Conservation (phyloP, 2,329 filamentous ascomycete species). For the Conoideocrella luteorostrata region DNA sequence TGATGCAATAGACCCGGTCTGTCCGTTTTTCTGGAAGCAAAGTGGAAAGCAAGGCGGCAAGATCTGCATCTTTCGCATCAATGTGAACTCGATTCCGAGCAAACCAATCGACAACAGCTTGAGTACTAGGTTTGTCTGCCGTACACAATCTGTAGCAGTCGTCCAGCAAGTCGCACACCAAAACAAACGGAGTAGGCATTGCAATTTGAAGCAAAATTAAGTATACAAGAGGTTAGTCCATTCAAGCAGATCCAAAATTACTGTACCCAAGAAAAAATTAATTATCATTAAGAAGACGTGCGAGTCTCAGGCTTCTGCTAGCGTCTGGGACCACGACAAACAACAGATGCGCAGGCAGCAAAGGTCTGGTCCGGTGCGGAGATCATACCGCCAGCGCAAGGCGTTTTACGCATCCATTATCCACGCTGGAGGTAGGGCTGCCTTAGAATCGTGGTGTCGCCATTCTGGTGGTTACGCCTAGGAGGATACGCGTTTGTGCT, state of each 20-base stretch:
- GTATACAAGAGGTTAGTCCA: neutral
- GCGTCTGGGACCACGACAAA: no score
- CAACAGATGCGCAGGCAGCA: neutral
- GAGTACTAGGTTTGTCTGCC: conserved; percentile 24
- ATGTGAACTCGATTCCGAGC: conserved; percentile 51
- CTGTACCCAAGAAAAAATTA: neutral
- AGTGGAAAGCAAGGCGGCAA: conserved; percentile 63
- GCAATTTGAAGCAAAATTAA: neutral
- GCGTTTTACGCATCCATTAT: neutral
- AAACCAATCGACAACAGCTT: conserved; percentile 62
- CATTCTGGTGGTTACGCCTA: neutral
- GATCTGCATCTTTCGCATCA: conserved; percentile 48
- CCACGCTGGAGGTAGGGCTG: neutral
- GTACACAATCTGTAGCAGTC: conserved; percentile 46
- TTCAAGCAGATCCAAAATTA: neutral
- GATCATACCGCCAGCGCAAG: neutral
- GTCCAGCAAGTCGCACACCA: conserved; percentile 69
- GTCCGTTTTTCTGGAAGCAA: conserved; percentile 69
- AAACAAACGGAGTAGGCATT: conserved; percentile 63
- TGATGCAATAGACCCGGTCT: conserved; percentile 71
- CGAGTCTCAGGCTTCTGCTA: neutral
- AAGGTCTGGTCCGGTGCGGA: neutral
- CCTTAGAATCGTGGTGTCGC: conserved; percentile 9
- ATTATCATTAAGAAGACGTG: neutral
- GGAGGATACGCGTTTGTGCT: conserved; percentile 3